Evolutionary conservation across 768 basidiomycete species (phyloP).

Genomic region (Megacollybia marginata): DNA sequence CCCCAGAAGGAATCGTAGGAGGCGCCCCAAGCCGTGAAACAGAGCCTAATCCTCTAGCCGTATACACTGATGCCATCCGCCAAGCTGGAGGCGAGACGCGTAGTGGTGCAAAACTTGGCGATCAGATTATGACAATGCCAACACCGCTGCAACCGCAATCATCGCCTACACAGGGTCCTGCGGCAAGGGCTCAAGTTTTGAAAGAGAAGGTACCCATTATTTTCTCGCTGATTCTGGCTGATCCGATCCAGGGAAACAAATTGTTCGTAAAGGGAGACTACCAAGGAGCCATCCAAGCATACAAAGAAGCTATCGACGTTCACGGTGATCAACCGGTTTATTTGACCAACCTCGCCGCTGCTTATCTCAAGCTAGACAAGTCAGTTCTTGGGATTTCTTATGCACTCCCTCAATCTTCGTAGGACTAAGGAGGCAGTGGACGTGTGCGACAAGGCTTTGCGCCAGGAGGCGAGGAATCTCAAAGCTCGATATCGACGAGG

Average conservation of each 20-base stretch:
- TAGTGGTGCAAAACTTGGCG: too few relatives aligned
- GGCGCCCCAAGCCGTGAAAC: too few relatives aligned
- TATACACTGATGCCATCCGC: too few relatives aligned
- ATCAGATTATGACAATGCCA: too few relatives aligned
- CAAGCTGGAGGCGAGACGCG: too few relatives aligned
- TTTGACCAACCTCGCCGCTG: slow-evolving; percentile 3
- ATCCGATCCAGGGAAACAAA: background rate
- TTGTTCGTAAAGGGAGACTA: background rate
- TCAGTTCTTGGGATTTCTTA: background rate
- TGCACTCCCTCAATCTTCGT: background rate
- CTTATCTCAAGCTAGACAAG: slow-evolving; percentile 3
- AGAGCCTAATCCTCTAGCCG: too few relatives aligned
- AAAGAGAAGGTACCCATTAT: too few relatives aligned
- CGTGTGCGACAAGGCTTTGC: background rate
- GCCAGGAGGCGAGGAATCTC: slow-evolving; percentile 1
- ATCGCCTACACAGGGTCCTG: too few relatives aligned
- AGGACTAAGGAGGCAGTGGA: slow-evolving; percentile 1
- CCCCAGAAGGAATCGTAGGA: too few relatives aligned
- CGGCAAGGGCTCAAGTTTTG: too few relatives aligned
- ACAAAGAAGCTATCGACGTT: background rate
- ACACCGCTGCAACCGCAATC: too few relatives aligned
- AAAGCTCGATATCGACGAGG: slow-evolving; percentile 7
- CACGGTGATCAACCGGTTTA: slow-evolving; percentile 2
- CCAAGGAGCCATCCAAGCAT: background rate
- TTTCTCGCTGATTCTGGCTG: too few relatives aligned